Evolutionary conservation across 2,329 filamentous ascomycete species (phyloP).

Genomic region (Westerdykella sp.): DNA sequence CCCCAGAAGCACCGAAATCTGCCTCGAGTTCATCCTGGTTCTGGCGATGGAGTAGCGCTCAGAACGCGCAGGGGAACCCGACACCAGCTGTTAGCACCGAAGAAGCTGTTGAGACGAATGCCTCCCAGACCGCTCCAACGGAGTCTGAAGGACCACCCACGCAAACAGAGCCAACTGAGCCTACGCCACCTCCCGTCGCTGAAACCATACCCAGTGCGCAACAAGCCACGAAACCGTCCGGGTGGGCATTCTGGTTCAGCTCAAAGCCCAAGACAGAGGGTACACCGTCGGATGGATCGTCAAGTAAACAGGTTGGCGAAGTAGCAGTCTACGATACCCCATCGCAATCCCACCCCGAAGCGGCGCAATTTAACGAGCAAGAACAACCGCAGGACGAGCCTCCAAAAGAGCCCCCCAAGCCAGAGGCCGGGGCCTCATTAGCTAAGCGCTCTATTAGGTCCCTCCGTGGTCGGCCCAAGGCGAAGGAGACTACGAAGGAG

Average conservation of each 20-base stretch:
- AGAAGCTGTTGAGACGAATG: background rate
- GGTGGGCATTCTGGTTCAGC: constrained; percentile 77
- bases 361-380: constrained; percentile 46
- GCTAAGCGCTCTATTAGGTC: constrained; percentile 28
- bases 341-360: constrained; percentile 46
- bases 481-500: constrained; percentile 17
- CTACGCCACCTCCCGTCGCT: background rate
- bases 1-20: constrained; percentile 11
- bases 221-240: constrained; percentile 49
- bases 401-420: constrained; percentile 10
- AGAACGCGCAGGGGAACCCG: constrained; percentile 35
- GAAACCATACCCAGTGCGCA: constrained; percentile 14
- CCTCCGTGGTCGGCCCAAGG: constrained; percentile 26
- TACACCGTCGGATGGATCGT: constrained; percentile 52
- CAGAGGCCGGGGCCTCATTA: constrained; percentile 14
- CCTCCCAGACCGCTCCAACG: background rate
- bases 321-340: constrained; percentile 47
- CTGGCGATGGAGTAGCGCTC: constrained; percentile 44
- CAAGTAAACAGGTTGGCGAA: constrained; percentile 49
- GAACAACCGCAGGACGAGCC: constrained; percentile 19
- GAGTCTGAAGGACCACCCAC: constrained; percentile 6
- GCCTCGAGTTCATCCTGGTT: constrained; percentile 42
- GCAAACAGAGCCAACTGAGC: constrained; percentile 3
- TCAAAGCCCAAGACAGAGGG: constrained; percentile 48
- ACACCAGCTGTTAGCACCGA: background rate